Evolutionary conservation across 2,329 filamentous ascomycete genomes (phyloP).

Genomic region (Ophiocordyceps robertsii): DNA sequence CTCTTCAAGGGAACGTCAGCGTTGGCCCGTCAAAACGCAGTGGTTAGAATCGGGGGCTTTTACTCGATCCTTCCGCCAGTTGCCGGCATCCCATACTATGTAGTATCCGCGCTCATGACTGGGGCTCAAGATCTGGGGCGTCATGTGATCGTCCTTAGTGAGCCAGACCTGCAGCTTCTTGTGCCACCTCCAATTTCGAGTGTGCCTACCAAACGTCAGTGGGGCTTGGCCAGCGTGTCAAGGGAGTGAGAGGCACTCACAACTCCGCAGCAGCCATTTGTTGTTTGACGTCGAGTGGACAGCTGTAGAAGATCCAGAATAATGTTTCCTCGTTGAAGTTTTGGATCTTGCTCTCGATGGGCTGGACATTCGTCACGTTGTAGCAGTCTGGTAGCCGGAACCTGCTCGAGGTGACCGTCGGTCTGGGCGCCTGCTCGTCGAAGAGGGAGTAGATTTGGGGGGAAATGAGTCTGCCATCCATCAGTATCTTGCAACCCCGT

Average conservation of each 20-base stretch:
- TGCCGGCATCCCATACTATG: constrained; percentile 49
- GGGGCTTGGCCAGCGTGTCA: not conserved
- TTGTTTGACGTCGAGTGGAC: constrained; percentile 48
- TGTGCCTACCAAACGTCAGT: constrained; percentile 29
- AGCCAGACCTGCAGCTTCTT: constrained; percentile 54
- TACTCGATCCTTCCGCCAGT: constrained; percentile 51
- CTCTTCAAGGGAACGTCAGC: constrained; percentile 24
- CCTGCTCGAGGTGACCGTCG: constrained; percentile 34
- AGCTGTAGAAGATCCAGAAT: constrained; percentile 59
- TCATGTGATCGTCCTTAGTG: constrained; percentile 54
- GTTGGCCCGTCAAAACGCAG: not conserved
- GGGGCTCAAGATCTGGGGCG: constrained; percentile 43
- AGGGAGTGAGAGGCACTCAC: constrained; percentile 23
- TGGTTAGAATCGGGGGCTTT: constrained; percentile 10
- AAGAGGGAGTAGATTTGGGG: constrained; percentile 48
- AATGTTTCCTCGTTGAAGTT: constrained; percentile 57
- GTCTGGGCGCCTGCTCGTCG: constrained; percentile 44
- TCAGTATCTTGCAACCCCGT: constrained; percentile 6
- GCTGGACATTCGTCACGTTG: constrained; percentile 51
- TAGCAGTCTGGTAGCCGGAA: constrained; percentile 53
- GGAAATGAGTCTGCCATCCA: constrained; percentile 32
- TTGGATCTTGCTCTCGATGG: constrained; percentile 50
- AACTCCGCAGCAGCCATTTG: constrained; percentile 49
- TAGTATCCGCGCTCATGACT: constrained; percentile 53
- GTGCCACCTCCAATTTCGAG: constrained; percentile 56